These are phyloP conservation scores for Silene noctiflora DNA, from an alignment of 179 eudicot genomes.

Conservation along the genomic window DNA sequence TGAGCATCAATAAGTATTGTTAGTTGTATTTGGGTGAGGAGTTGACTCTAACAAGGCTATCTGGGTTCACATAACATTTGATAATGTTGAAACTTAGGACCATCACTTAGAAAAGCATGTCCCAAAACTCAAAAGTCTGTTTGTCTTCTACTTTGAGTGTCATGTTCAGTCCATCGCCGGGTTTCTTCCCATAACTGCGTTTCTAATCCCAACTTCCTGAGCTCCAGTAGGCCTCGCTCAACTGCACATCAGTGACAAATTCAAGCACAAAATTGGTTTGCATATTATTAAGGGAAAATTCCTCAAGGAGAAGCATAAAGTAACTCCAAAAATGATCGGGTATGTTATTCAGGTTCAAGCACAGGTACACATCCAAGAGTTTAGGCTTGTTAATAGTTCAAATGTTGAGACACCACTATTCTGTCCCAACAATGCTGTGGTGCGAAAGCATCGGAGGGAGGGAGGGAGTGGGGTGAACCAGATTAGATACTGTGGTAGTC, in stretches of 20 bases:
- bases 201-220: conserved; percentile 77
- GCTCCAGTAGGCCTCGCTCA: conserved; percentile 81
- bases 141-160: conserved; percentile 37
- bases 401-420: too few species aligned
- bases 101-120: not conserved
- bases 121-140: conserved; percentile 37
- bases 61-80: not conserved
- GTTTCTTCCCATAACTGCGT: conserved; percentile 72
- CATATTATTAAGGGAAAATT: not conserved
- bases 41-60: not conserved
- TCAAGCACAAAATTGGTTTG: not conserved
- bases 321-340: too few species aligned
- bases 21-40: conserved; percentile 2
- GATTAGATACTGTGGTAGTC: too few species aligned
- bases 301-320: not conserved
- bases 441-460: too few species aligned
- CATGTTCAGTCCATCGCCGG: conserved; percentile 39
- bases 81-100: too few species aligned
- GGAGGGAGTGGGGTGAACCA: too few species aligned
- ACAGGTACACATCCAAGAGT: too few species aligned
- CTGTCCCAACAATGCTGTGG: too few species aligned
- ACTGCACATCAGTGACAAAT: conserved; percentile 32
- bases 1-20: not conserved
- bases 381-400: too few species aligned
- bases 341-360: too few species aligned